Conservation (phyloP, 1,139 yeast genomes). For the Yamadazyma diddensiae region DNA sequence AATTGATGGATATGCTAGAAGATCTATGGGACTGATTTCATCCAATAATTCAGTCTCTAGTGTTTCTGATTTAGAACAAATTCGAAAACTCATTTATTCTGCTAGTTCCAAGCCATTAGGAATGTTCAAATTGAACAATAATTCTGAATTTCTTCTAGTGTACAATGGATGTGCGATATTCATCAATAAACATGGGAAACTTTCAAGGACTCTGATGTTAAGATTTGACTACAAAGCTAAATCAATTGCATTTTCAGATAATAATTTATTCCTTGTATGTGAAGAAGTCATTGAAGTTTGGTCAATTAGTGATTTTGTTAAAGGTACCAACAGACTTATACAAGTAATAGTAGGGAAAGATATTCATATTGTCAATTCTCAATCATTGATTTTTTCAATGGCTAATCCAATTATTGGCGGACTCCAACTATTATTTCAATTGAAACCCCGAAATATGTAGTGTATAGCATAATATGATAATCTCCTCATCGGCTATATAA, state of each 20-base stretch:
- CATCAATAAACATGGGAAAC: constrained; percentile 62
- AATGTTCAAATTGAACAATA: constrained; percentile 56
- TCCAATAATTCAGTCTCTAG: constrained; percentile 10
- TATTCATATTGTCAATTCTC: constrained; percentile 42
- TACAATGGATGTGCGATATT: constrained; percentile 74
- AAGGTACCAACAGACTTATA: constrained; percentile 51
- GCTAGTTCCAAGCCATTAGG: constrained; percentile 53
- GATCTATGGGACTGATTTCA: constrained; percentile 9
- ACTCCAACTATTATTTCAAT: constrained; percentile 52
- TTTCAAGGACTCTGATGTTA: constrained; percentile 55
- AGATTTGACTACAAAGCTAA: constrained; percentile 64
- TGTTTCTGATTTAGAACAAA: constrained; percentile 27
- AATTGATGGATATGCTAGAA: constrained; percentile 33
- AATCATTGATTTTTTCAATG: constrained; percentile 50
- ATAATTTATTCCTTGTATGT: constrained; percentile 60
- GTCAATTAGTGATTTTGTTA: constrained; percentile 52
- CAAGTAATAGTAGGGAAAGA: constrained; percentile 78
- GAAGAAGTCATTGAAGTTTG: constrained; percentile 73
- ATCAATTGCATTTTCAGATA: constrained; percentile 52
- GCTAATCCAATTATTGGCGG: constrained; percentile 72
- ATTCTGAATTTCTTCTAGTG: constrained; percentile 56
- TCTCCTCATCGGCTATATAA: constrained; percentile 1
- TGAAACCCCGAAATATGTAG: constrained; percentile 8
- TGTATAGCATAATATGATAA: not conserved
- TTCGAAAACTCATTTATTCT: constrained; percentile 31